Conservation (phyloP, 1,139 yeast species). For the Saccharomyces hybrid region DNA sequence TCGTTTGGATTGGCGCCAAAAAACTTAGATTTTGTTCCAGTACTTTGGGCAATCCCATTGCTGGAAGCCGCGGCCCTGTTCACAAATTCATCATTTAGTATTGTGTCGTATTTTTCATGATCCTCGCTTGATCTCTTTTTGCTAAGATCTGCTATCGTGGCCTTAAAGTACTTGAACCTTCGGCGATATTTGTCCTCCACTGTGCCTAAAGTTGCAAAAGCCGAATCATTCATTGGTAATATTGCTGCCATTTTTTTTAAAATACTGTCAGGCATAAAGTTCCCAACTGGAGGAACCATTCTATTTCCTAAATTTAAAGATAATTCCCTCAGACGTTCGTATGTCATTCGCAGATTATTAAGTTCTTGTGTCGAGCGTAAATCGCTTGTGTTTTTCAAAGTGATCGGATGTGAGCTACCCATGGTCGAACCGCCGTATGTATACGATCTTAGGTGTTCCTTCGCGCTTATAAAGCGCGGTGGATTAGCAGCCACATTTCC, state of each 20-base stretch:
- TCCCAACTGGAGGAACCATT: slow-evolving; percentile 30
- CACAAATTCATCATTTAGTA: slow-evolving; percentile 10
- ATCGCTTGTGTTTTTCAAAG: slow-evolving; percentile 13
- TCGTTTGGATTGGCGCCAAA: slow-evolving; percentile 12
- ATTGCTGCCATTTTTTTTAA: slow-evolving; percentile 48
- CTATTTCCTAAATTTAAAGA: slow-evolving; percentile 42
- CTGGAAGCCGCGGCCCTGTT: not conserved
- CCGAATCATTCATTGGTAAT: slow-evolving; percentile 49
- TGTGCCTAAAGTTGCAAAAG: slow-evolving; percentile 40
- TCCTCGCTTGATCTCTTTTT: slow-evolving; percentile 15
- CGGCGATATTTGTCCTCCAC: slow-evolving; percentile 37
- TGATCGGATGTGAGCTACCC: slow-evolving; percentile 13
- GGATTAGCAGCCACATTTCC: slow-evolving; percentile 4
- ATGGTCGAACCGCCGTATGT: slow-evolving; percentile 15
- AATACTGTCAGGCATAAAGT: slow-evolving; percentile 43
- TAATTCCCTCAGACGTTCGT: slow-evolving; percentile 38
- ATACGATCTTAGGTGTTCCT: slow-evolving; percentile 23
- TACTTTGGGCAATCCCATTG: not conserved
- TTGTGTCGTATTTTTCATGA: slow-evolving; percentile 6
- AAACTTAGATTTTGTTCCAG: slow-evolving; percentile 15
- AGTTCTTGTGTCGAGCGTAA: slow-evolving; percentile 29
- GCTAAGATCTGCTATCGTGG: slow-evolving; percentile 37
- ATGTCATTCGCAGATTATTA: slow-evolving; percentile 25
- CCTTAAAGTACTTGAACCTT: slow-evolving; percentile 44
- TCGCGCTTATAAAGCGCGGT: slow-evolving; percentile 26